Percentiles rank a stretch among this genome's conserved stretches.
Conservation (phyloP, 176 grass and related monocot species). For the Dactylis glomerata region DNA sequence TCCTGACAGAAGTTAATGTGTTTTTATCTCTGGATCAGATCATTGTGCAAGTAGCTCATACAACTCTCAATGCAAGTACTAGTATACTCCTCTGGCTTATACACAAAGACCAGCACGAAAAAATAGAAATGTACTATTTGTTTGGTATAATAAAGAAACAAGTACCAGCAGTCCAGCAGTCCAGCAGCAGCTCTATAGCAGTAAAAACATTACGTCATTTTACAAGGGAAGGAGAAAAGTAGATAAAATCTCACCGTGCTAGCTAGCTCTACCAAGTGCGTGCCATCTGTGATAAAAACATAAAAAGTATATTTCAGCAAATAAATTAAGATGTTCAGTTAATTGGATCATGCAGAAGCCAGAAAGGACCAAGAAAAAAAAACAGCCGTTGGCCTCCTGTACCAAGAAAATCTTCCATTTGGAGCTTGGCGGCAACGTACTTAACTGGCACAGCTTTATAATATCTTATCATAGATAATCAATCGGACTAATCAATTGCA, state of each 20-base stretch:
- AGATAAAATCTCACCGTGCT: not conserved
- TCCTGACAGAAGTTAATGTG: constrained; percentile 32
- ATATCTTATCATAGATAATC: constrained; percentile 18
- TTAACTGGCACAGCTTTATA: constrained; percentile 25
- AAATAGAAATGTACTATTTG: too few relatives aligned
- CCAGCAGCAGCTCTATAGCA: not conserved
- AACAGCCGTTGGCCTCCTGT: not conserved
- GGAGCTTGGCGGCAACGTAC: constrained; percentile 27
- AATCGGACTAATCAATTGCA: constrained; percentile 20
- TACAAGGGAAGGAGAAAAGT: not conserved
- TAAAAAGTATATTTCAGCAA: not conserved
- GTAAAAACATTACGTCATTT: not conserved
- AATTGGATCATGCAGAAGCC: not conserved
- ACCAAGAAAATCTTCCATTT: constrained; percentile 42
- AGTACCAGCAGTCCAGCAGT: too few relatives aligned
- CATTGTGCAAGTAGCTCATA: not conserved
- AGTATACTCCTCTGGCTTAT: too few relatives aligned
- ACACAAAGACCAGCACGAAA: too few relatives aligned
- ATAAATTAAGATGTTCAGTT: not conserved
- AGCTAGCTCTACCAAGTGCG: not conserved
- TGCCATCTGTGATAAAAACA: not conserved
- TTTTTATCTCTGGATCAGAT: constrained; percentile 21
- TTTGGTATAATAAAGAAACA: not conserved
- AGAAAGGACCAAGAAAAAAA: not conserved
- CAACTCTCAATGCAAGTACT: not conserved